Evolutionary conservation across 192 early-diverging fungal genomes (phyloP).

Genomic region (Spinellus fusiger): DNA sequence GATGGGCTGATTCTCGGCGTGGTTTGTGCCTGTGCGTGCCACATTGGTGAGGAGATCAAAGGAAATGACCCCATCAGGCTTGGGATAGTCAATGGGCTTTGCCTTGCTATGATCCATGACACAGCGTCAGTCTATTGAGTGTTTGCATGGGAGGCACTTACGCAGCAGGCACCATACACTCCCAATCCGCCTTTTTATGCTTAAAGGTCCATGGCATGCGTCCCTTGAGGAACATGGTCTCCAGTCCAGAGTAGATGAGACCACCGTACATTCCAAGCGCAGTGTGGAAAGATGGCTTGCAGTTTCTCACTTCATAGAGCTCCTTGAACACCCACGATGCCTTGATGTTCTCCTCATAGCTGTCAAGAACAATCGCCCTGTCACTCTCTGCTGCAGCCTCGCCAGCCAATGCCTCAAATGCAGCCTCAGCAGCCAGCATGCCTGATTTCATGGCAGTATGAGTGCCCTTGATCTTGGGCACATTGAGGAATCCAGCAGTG

Average conservation of each 20-base stretch:
- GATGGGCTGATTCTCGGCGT: slow-evolving; percentile 91
- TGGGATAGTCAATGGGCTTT: slow-evolving; percentile 91
- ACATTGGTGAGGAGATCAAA: slow-evolving; percentile 96
- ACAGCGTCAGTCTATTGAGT: too few species aligned
- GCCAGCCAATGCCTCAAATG: slow-evolving; percentile 48
- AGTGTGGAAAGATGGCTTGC: slow-evolving; percentile 88
- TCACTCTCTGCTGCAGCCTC: slow-evolving; percentile 44
- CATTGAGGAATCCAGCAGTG: slow-evolving; percentile 93
- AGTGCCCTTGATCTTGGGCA: slow-evolving; percentile 99
- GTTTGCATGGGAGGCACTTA: slow-evolving; percentile 14
- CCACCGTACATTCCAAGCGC: slow-evolving; percentile 84
- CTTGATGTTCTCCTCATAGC: slow-evolving; percentile 78
- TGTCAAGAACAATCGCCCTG: slow-evolving; percentile 60
- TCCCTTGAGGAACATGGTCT: slow-evolving; percentile 86
- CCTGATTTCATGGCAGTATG: slow-evolving; percentile 99
- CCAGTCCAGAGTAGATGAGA: slow-evolving; percentile 81
- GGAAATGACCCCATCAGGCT: slow-evolving; percentile 90
- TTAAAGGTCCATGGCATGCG: slow-evolving; percentile 91
- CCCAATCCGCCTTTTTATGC: slow-evolving; percentile 78
- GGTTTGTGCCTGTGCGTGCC: slow-evolving; percentile 87
- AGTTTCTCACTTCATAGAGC: slow-evolving; percentile 85
- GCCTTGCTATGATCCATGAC: slow-evolving; percentile 35
- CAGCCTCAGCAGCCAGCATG: slow-evolving; percentile 91
- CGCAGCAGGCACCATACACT: slow-evolving; percentile 65
- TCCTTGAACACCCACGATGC: slow-evolving; percentile 90